Evolutionary conservation across 192 early-diverging fungal species (phyloP).

Genomic region (Coemansia biformis): DNA sequence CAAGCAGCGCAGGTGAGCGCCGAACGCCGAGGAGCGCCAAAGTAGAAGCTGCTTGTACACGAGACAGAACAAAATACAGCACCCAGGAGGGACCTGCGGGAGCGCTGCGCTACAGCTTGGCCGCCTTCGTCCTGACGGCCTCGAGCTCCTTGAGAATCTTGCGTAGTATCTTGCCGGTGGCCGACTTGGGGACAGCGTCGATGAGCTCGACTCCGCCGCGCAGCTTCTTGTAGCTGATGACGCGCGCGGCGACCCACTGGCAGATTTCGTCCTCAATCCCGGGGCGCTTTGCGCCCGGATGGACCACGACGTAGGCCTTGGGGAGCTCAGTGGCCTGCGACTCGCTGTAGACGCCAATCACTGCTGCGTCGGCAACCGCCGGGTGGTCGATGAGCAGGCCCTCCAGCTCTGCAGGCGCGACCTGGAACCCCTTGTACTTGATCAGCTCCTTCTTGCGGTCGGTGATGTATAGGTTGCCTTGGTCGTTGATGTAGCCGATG

Average conservation of each 20-base stretch:
- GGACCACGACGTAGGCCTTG: slow-evolving; percentile 72
- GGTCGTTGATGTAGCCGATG: slow-evolving; percentile 63
- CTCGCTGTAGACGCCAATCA: slow-evolving; percentile 60
- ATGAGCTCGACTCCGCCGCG: slow-evolving; percentile 73
- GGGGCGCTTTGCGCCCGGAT: slow-evolving; percentile 33
- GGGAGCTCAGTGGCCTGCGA: slow-evolving; percentile 67
- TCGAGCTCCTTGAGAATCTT: slow-evolving; percentile 54
- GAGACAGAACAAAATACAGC: too few relatives aligned
- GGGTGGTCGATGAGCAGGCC: slow-evolving; percentile 66
- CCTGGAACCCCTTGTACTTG: slow-evolving; percentile 85
- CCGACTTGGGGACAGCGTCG: slow-evolving; percentile 69
- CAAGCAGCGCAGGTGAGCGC: too few relatives aligned
- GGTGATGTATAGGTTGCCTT: slow-evolving; percentile 58
- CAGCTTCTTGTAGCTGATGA: slow-evolving; percentile 71
- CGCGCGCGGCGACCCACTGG: slow-evolving; percentile 56
- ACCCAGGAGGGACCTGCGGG: too few relatives aligned
- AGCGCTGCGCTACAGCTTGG: slow-evolving; percentile 26
- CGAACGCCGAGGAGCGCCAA: too few relatives aligned
- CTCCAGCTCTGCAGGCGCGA: slow-evolving; percentile 88
- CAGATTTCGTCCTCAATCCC: slow-evolving; percentile 31
- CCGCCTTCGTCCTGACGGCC: slow-evolving; percentile 4
- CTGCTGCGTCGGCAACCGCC: slow-evolving; percentile 60
- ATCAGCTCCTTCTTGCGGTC: slow-evolving; percentile 89
- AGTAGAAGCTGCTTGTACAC: too few relatives aligned
- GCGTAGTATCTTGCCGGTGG: slow-evolving; percentile 79